Evolutionary conservation across 2,329 filamentous ascomycete genomes (phyloP).

Genomic region (Dactylellina sp.): DNA sequence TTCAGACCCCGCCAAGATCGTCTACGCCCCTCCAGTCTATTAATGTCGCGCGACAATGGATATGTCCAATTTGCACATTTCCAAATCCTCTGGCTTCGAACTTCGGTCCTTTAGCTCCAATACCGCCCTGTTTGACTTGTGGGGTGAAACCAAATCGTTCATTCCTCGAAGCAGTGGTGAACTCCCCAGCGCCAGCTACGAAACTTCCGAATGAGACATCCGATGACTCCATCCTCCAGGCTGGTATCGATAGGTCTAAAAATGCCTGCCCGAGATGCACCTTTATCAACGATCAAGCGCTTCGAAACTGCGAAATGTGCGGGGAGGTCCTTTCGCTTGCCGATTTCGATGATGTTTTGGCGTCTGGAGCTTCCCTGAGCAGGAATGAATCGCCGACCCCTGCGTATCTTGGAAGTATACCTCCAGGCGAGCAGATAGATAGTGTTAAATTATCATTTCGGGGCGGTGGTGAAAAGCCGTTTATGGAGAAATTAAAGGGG

Average conservation of each 20-base stretch:
- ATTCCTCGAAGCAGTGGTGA: conserved; percentile 58
- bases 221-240: conserved; percentile 31
- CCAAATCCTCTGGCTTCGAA: conserved; percentile 90
- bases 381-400: conserved; percentile 50
- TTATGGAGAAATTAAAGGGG: conserved; percentile 87
- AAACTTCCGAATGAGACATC: conserved; percentile 18
- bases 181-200: conserved; percentile 17
- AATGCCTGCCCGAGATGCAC: conserved; percentile 84
- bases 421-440: conserved; percentile 71
- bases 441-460: conserved; percentile 93
- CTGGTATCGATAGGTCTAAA: conserved; percentile 58
- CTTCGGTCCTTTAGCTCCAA: conserved; percentile 81
- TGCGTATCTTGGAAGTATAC: conserved; percentile 50
- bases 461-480: conserved; percentile 86
- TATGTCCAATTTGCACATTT: conserved; percentile 82
- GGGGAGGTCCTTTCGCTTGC: conserved; percentile 65
- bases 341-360: conserved; percentile 60
- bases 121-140: conserved; percentile 86
- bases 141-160: conserved; percentile 80
- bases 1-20: conserved; percentile 61
- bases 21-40: conserved; percentile 62
- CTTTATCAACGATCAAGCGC: conserved; percentile 89
- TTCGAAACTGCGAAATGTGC: conserved; percentile 90
- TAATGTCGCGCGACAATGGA: conserved; percentile 71
- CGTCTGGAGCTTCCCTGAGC: conserved; percentile 6